Evolutionary conservation across 257 asterid species (phyloP), one percentile per base, ranked within the genome.

Genomic region (Solanum neorickii): DNA sequence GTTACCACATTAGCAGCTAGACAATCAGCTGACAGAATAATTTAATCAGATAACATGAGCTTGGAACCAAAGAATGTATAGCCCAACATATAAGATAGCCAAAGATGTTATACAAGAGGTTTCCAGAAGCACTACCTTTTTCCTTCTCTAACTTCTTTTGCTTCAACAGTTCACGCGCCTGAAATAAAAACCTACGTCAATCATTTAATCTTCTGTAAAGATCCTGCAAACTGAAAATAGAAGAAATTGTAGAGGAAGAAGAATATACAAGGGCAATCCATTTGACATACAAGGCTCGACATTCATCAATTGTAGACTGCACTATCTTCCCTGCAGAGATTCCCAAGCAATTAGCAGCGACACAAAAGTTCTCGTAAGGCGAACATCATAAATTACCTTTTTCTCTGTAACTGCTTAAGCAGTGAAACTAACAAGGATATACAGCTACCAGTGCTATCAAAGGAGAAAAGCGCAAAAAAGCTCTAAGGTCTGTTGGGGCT

Each of bases 261-360:
- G 86, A 88, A 35, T 41, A 52, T 93, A 97, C 99, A 88, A 93
- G 95, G 69, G 93, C 93, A 73, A 95, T 93, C 99, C 99, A 97
- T 88, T 84, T 86, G 80, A 92, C 96, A 92, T 92, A 96, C 90
- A 91, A 95, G 80, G 95, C 98, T 84, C 98, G 96, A 88, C 98
- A 94, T 88, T 97, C 99, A 88, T 97, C 99, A 75, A 95, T 73
- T 69, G 99, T 97, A 66, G 99, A 96, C 94, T 94, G 98, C 87
- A 96, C 94, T 89, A 97, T 97, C 93, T 97, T 97, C 90, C 99
- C 99, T 97, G 99, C 92, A 92, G 85, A 89, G 87, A 69, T 29
- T 80, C 80, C 87, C 87, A 90, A 47, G 66, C 83, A 66, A 18
- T 88, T 86, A 89, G 89, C 86, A 78, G 29, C 20, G 11, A 80